phyloP scores from a whole-genome alignment of 2,329 filamentous ascomycete species.

The Sporothrix luriei region DNA sequence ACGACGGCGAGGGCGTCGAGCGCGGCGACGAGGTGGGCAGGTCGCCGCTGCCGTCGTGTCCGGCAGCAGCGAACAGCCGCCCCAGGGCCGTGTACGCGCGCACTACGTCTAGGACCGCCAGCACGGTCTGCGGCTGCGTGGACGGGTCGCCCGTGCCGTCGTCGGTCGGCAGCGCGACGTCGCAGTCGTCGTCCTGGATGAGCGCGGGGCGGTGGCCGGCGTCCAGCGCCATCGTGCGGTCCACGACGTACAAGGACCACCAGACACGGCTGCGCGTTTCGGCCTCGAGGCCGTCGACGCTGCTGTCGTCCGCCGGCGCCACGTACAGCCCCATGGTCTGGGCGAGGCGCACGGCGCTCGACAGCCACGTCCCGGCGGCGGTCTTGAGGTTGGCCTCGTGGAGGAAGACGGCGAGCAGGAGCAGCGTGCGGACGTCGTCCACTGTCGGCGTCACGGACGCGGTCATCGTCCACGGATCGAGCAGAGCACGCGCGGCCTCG shows the following conservation, averaged over 20 bases:
- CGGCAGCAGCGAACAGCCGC: conserved; percentile 54
- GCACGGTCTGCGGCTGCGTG: conserved; percentile 59
- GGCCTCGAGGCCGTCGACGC: conserved; percentile 76
- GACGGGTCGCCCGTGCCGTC: conserved; percentile 61
- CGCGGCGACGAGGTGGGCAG: conserved; percentile 22
- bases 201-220: conserved; percentile 71
- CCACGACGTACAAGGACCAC: conserved; percentile 92
- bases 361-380: conserved; percentile 83
- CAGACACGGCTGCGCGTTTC: conserved; percentile 87
- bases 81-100: conserved; percentile 74
- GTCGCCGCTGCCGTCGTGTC: background rate
- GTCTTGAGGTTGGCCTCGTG: conserved; percentile 85
- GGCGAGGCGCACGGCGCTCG: conserved; percentile 73
- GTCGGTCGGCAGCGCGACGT: conserved; percentile 79
- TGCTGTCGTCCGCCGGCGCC: conserved; percentile 54
- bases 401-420: conserved; percentile 77
- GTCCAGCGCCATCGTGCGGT: conserved; percentile 79
- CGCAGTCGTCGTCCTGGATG: conserved; percentile 87
- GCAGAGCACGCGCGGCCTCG: conserved; percentile 67
- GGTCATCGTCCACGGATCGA: conserved; percentile 69
- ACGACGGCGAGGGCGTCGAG: conserved; percentile 25
- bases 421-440: conserved; percentile 71
- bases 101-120: conserved; percentile 79
- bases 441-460: conserved; percentile 59
- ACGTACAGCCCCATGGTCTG: conserved; percentile 82